Evolutionary conservation across 2,329 filamentous ascomycete species (phyloP), one percentile per base, ranked within the genome.

Genomic region (Alternaria triticina): DNA sequence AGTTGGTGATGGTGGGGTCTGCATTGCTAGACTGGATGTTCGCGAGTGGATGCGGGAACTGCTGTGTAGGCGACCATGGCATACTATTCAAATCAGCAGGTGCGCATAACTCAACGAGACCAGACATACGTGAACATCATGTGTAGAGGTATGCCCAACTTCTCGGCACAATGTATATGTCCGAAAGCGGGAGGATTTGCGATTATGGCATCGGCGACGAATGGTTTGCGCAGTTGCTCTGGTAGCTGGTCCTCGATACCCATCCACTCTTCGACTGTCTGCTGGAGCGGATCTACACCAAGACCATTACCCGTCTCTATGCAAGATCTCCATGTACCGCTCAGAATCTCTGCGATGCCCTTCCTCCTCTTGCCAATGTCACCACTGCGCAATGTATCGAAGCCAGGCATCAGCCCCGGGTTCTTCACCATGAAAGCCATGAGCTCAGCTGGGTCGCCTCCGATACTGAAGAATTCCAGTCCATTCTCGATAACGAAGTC

Each of bases 341-440:
- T 83, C n/a, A 97, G 82, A 65, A 96, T 94, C 64, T 93, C 87
- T 62, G 89, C 88, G 65, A 96, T 93, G 15, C 91, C 91, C 66
- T 87, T 89, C 28, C 93, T 86, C 28, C 92, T 85, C 78, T 90
- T 91, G 45, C 87, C 89, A 54, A 97, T 88, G 74, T 96, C 93
- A 8, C 93, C 93, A 67, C 86, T 91, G 63, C 89, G 89, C 52
- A 96, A 80, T 1, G 91, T 89, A 52, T 94, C 90, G 62, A 95
- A 88, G 1, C 91, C 91, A 2, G 93, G 93, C 90, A 96, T 93
- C 30, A 97, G 83, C 0, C 93, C 92, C 0, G 93, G 92, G 70
- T 96, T 91, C 79, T 94, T 94, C 49, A 96, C 93, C 93, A 96
- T 96, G 73, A 95, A 96, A 4, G 93, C 92, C 83, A 85, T 85